phyloP scores from a whole-genome alignment of 108 stramenopile species.

The Fistulifera pelliculosa region DNA sequence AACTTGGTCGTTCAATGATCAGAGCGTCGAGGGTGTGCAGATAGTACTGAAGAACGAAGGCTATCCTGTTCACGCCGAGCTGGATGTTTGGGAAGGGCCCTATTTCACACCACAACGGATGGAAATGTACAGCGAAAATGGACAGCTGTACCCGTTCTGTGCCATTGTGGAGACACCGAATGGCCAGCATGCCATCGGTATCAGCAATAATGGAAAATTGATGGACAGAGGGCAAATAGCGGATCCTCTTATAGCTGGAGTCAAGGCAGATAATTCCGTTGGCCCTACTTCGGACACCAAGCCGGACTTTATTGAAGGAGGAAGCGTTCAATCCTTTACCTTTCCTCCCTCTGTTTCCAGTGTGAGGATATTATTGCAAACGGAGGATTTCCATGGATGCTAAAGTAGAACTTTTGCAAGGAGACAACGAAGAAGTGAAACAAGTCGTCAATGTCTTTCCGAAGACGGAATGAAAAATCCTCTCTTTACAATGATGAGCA shows the following conservation, averaged over 20 bases:
- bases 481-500: constrained; percentile 36
- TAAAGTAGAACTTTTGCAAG: constrained; percentile 63
- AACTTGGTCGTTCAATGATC: constrained; percentile 26
- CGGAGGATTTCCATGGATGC: constrained; percentile 74
- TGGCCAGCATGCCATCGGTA: no score
- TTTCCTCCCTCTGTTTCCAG: constrained; percentile 52
- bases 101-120: constrained; percentile 36
- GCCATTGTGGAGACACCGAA: no score
- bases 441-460: constrained; percentile 39
- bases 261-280: no score
- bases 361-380: constrained; percentile 50
- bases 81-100: constrained; percentile 49
- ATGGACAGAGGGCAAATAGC: no score
- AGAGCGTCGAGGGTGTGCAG: constrained; percentile 13
- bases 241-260: no score
- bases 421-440: constrained; percentile 49
- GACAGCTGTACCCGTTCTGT: no score
- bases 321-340: constrained; percentile 54
- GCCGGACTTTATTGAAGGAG: constrained; percentile 34
- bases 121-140: no score
- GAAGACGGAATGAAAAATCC: constrained; percentile 44
- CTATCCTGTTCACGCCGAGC: constrained; percentile 40
- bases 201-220: no score
- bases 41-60: constrained; percentile 35
- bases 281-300: no score